Conservation (phyloP, 164 flowering plant species). For the Hamamelis virginiana region DNA sequence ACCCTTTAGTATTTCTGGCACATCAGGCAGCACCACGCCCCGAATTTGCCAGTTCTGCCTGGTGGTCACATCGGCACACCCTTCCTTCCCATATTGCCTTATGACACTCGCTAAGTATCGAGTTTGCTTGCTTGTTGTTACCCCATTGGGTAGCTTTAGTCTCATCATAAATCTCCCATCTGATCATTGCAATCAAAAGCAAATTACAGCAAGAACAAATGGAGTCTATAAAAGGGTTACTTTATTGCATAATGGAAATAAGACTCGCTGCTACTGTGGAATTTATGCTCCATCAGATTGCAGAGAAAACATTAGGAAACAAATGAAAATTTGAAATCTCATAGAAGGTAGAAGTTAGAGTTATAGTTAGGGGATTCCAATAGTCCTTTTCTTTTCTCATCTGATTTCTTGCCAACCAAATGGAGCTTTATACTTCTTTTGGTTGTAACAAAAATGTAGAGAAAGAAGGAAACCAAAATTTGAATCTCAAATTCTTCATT, state of each 20-base stretch:
- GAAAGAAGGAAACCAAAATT: too few species aligned
- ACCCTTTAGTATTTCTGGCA: slow-evolving; percentile 81
- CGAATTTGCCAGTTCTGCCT: slow-evolving; percentile 98
- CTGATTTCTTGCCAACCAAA: too few species aligned
- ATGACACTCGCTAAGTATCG: slow-evolving; percentile 81
- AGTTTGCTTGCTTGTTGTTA: slow-evolving; percentile 82
- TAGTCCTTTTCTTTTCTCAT: neutral
- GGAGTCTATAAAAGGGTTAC: neutral
- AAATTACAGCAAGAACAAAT: neutral
- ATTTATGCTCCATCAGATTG: neutral
- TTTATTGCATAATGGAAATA: neutral
- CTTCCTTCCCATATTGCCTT: slow-evolving; percentile 73
- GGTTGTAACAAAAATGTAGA: too few species aligned
- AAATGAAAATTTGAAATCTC: neutral
- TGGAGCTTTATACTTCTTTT: too few species aligned
- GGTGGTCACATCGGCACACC: slow-evolving; percentile 93
- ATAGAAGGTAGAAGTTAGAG: neutral
- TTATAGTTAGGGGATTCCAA: neutral
- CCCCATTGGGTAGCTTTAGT: slow-evolving; percentile 95
- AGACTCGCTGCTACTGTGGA: neutral
- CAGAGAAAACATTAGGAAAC: neutral
- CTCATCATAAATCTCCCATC: slow-evolving; percentile 99
- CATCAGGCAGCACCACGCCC: slow-evolving; percentile 80
- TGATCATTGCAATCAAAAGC: slow-evolving; percentile 17
- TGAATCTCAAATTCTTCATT: too few species aligned